Conservation (phyloP, 345 rosid species). For the Barbarea vulgaris region DNA sequence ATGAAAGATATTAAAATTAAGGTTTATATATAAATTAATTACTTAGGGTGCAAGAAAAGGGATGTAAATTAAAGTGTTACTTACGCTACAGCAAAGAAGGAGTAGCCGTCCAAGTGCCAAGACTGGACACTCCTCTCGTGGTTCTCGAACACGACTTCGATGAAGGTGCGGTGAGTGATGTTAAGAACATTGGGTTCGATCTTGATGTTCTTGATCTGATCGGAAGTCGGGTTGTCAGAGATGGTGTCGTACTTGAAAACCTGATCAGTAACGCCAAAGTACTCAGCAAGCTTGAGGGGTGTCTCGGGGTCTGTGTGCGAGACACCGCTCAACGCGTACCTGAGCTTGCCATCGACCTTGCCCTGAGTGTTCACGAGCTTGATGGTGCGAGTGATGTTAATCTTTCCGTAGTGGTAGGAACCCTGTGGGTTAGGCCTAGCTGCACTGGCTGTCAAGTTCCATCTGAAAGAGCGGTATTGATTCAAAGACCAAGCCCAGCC, state of each 20-base stretch:
- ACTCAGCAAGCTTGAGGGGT: constrained; percentile 69
- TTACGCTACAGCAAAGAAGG: constrained; percentile 86
- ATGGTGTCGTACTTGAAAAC: constrained; percentile 61
- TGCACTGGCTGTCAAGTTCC: constrained; percentile 78
- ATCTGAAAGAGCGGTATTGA: constrained; percentile 72
- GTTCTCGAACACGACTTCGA: constrained; percentile 79
- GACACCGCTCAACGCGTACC: constrained; percentile 59
- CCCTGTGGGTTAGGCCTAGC: constrained; percentile 89
- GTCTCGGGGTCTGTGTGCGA: constrained; percentile 58
- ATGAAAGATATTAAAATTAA: neutral
- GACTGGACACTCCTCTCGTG: constrained; percentile 67
- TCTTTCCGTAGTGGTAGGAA: constrained; percentile 68
- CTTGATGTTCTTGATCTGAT: constrained; percentile 24
- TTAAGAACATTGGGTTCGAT: constrained; percentile 55
- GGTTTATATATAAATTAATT: neutral
- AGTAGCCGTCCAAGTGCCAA: constrained; percentile 68
- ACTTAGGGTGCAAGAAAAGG: neutral
- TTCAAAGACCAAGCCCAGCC: constrained; percentile 80
- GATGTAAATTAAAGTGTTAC: constrained; percentile 33
- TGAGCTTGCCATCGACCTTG: constrained; percentile 51
- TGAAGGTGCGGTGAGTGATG: constrained; percentile 64
- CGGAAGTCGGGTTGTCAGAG: constrained; percentile 45
- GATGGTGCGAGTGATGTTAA: constrained; percentile 68
- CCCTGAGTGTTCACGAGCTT: constrained; percentile 52
- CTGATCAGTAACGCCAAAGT: constrained; percentile 47